Evolutionary conservation across 2,329 filamentous ascomycete genomes (phyloP).

Genomic region (Aspergillus calidoustus): DNA sequence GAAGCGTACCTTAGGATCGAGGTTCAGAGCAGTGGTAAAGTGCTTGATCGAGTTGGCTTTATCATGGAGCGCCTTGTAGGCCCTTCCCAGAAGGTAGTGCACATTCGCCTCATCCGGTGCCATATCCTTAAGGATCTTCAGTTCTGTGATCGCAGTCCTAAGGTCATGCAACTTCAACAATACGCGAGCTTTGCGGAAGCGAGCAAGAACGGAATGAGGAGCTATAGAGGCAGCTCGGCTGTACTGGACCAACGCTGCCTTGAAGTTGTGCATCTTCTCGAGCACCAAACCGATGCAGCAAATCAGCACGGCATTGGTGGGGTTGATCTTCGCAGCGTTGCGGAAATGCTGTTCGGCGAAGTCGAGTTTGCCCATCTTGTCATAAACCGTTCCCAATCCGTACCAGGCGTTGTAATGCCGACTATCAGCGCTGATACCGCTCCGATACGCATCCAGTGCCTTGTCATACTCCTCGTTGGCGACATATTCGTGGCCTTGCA

Average conservation of each 20-base stretch:
- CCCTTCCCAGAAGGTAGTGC: conserved; percentile 82
- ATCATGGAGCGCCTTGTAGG: conserved; percentile 63
- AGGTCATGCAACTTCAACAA: conserved; percentile 75
- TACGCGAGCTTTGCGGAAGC: conserved; percentile 90
- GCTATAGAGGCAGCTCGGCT: conserved; percentile 80
- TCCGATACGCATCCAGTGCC: conserved; percentile 82
- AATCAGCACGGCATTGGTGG: conserved; percentile 88
- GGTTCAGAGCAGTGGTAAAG: conserved; percentile 90
- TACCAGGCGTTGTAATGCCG: conserved; percentile 99
- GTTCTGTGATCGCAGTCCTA: conserved; percentile 75
- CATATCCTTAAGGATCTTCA: conserved; percentile 86
- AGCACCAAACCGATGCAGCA: conserved; percentile 90
- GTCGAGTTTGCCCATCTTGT: conserved; percentile 87
- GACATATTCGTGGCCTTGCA: conserved; percentile 95
- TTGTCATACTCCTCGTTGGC: conserved; percentile 98
- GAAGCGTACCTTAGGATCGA: conserved; percentile 85
- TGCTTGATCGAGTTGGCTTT: conserved; percentile 82
- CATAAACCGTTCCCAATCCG: conserved; percentile 78
- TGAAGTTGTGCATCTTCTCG: conserved; percentile 83
- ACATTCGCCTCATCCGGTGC: conserved; percentile 95
- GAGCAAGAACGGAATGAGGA: conserved; percentile 77
- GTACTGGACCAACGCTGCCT: conserved; percentile 79
- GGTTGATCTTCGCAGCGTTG: conserved; percentile 85
- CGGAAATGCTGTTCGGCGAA: conserved; percentile 92
- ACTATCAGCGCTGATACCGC: conserved; percentile 81